phyloP scores from a whole-genome alignment of 192 early-diverging fungal species.

The Backusella westeae region DNA sequence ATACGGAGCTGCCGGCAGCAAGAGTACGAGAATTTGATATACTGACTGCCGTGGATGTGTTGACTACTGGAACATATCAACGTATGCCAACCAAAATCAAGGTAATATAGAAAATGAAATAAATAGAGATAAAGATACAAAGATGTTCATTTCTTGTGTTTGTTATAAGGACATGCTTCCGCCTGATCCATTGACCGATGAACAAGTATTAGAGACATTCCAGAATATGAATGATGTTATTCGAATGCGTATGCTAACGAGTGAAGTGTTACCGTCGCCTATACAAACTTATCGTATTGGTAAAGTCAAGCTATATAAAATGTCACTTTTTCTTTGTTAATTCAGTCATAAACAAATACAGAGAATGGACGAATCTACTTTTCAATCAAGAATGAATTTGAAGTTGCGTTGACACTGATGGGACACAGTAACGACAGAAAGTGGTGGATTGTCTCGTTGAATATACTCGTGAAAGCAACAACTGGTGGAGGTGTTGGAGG shows the following conservation, averaged over 20 bases:
- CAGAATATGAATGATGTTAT: conserved; percentile 68
- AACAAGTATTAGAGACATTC: conserved; percentile 62
- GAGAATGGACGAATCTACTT: conserved; percentile 75
- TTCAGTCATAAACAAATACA: conserved; percentile 10
- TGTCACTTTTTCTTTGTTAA: conserved; percentile 8
- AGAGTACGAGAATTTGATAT: conserved; percentile 82
- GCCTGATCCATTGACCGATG: conserved; percentile 52
- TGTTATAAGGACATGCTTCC: conserved; percentile 39
- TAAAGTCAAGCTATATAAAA: conserved; percentile 6
- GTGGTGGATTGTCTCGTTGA: conserved; percentile 73
- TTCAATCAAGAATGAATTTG: conserved; percentile 67
- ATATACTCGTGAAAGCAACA: conserved; percentile 61
- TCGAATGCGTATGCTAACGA: conserved; percentile 64
- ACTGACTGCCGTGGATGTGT: conserved; percentile 77
- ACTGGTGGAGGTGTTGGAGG: conserved; percentile 31
- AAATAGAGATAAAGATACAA: not conserved
- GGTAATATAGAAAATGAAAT: conserved; percentile 27
- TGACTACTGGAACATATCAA: conserved; percentile 81
- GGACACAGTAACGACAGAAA: conserved; percentile 51
- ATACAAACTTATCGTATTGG: conserved; percentile 60
- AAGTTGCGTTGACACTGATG: conserved; percentile 68
- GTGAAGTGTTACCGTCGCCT: conserved; percentile 67
- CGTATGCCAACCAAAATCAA: conserved; percentile 75
- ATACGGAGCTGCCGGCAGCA: conserved; percentile 39
- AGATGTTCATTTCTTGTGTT: not conserved